Conservation (phyloP, 2,329 filamentous ascomycete species). For the Penicillium janthinellum region DNA sequence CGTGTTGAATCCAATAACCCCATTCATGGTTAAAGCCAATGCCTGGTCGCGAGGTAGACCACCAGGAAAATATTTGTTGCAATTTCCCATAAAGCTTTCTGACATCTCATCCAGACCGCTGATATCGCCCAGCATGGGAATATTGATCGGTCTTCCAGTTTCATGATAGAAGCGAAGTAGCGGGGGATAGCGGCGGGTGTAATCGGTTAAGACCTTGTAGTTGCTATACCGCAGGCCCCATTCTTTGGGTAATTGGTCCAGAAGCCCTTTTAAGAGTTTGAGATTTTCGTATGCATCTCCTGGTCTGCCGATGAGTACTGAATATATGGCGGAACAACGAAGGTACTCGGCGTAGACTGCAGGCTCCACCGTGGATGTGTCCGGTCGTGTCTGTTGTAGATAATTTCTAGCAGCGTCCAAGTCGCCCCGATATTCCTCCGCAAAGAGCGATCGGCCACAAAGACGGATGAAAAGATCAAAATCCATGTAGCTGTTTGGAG, state of each 20-base stretch:
- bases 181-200: slow-evolving; percentile 26
- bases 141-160: slow-evolving; percentile 16
- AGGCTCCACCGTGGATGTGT: slow-evolving; percentile 3
- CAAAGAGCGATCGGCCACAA: slow-evolving; percentile 22
- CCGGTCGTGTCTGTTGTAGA: slow-evolving; percentile 11
- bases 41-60: slow-evolving; percentile 13
- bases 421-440: slow-evolving; percentile 27
- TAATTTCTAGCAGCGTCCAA: slow-evolving; percentile 21
- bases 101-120: slow-evolving; percentile 15
- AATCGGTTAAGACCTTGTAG: slow-evolving; percentile 22
- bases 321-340: slow-evolving; percentile 18
- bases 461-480: slow-evolving; percentile 19
- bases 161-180: slow-evolving; percentile 27
- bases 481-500: slow-evolving; percentile 7
- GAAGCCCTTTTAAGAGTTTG: slow-evolving; percentile 8
- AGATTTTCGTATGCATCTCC: slow-evolving; percentile 21
- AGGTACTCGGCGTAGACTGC: slow-evolving; percentile 21
- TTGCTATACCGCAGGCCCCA: slow-evolving; percentile 29
- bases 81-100: slow-evolving; percentile 14
- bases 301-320: slow-evolving; percentile 20
- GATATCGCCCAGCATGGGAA: slow-evolving; percentile 17
- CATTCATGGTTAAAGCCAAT: slow-evolving; percentile 9
- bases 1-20: slow-evolving; percentile 1
- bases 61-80: slow-evolving; percentile 9
- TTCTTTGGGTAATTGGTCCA: slow-evolving; percentile 20